Evolutionary conservation across 2,329 filamentous ascomycete species (phyloP).

Genomic region (Penicillium sp.): DNA sequence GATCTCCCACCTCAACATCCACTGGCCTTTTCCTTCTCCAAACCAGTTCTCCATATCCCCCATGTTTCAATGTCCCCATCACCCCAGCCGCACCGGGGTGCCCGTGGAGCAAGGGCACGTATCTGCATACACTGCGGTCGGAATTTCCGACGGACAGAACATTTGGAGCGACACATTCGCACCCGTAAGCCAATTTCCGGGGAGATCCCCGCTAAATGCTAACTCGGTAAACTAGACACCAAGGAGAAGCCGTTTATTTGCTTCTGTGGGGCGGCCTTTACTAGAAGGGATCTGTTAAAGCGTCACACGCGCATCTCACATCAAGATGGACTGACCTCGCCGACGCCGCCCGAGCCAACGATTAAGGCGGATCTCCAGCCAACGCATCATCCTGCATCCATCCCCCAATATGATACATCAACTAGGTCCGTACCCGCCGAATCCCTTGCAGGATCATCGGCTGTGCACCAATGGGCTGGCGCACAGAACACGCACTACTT

Average conservation of each 20-base stretch:
- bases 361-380: conserved; percentile 19
- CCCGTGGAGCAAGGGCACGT: conserved; percentile 31
- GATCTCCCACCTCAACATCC: conserved; percentile 12
- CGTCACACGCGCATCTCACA: conserved; percentile 35
- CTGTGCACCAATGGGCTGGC: conserved; percentile 29
- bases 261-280: conserved; percentile 37
- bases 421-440: conserved; percentile 20
- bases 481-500: conserved; percentile 27
- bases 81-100: conserved; percentile 21
- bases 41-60: conserved; percentile 22
- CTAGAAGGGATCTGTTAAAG: conserved; percentile 35
- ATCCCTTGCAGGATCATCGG: conserved; percentile 22
- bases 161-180: conserved; percentile 37
- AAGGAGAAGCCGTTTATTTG: conserved; percentile 39
- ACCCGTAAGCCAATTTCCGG: conserved; percentile 28
- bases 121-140: conserved; percentile 36
- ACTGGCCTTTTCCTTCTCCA: conserved; percentile 21
- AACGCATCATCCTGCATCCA: conserved; percentile 15
- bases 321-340: conserved; percentile 30
- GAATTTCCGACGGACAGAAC: conserved; percentile 34
- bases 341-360: conserved; percentile 26
- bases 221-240: conserved; percentile 24
- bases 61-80: conserved; percentile 34
- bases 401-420: conserved; percentile 22
- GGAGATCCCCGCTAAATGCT: conserved; percentile 1